Evolutionary conservation across 768 basidiomycete genomes (phyloP), one percentile per base, ranked within the genome.

Genomic region (Auricularia auricula-judae): DNA sequence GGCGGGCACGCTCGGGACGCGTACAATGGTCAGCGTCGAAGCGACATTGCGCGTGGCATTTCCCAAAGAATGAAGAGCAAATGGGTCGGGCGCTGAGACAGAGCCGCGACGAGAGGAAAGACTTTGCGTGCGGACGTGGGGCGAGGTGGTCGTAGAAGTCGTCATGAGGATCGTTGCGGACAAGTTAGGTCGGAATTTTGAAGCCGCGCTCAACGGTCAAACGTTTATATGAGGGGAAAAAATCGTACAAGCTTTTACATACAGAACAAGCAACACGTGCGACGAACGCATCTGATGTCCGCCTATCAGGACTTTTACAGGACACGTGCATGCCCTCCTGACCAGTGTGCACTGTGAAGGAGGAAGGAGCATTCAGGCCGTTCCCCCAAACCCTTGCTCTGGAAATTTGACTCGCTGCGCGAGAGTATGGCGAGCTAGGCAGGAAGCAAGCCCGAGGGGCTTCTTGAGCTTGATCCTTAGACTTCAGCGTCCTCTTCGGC

Each of bases 1-100:
- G 73, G 69, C 23, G 70, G 71, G 43, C 69, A 72, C 36, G 66
- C 70, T 67, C 71, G 72, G 74, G 62, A 90, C 85, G 63, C 87
- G 86, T 33, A 91, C 86, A 74, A 92, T 91, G 62, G 88, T 90
- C 47, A 91, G 78, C 3, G 82, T 85, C 33, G 83, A 84, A 0
- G 84, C 81, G 2, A 82, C 78, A 64, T 77, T 76, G 2, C 81
- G 81, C 71, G 83, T 80, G 64, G 79, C 71, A 68, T 84, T 86
- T 47, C 85, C 68, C 11, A 76, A 71, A 21, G 81, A 73, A 68
- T 89, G 82, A 7, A 77, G 72, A 53, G 81, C 87, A 68, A 79
- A 86, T 0, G 90, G 89, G 72, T 92, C 90, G 2, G 80, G 74
- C 0, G 90, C 90, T 35, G 83, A 78, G 14, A 80, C 74, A 0